These are phyloP conservation scores for Aureobasidium sp. DNA, from an alignment of 2,329 filamentous ascomycete genomes.

Conservation along the genomic window DNA sequence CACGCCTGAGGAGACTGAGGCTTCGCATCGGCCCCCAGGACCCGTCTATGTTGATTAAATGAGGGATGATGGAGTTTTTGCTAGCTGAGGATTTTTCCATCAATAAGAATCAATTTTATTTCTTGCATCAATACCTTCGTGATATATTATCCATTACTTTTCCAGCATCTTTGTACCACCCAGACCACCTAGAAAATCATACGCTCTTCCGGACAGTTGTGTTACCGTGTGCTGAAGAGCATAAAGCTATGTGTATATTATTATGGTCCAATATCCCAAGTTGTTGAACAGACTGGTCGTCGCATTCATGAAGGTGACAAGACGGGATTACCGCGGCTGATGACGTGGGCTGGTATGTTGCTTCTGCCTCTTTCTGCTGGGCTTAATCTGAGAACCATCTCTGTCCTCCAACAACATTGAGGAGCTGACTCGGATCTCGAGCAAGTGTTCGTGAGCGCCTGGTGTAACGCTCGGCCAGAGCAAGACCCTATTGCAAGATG, in stretches of 20 bases:
- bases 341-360: conserved; percentile 6
- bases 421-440: too few relatives aligned
- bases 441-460: neutral
- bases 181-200: neutral
- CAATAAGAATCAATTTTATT: neutral
- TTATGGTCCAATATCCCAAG: neutral
- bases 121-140: neutral
- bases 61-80: neutral
- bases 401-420: neutral
- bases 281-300: neutral
- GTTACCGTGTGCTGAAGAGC: neutral
- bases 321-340: neutral
- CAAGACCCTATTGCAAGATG: neutral
- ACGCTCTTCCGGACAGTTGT: neutral
- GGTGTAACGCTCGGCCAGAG: neutral
- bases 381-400: neutral
- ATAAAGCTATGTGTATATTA: too few relatives aligned
- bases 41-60: conserved; percentile 10
- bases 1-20: neutral
- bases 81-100: neutral
- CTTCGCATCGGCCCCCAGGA: neutral
- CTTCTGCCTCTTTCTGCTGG: neutral
- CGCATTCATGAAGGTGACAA: neutral
- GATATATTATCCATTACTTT: too few relatives aligned
- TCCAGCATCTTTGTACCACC: too few relatives aligned